phyloP scores from a whole-genome alignment of 2,329 filamentous ascomycete species.

The Leptoxyphium fumago region DNA sequence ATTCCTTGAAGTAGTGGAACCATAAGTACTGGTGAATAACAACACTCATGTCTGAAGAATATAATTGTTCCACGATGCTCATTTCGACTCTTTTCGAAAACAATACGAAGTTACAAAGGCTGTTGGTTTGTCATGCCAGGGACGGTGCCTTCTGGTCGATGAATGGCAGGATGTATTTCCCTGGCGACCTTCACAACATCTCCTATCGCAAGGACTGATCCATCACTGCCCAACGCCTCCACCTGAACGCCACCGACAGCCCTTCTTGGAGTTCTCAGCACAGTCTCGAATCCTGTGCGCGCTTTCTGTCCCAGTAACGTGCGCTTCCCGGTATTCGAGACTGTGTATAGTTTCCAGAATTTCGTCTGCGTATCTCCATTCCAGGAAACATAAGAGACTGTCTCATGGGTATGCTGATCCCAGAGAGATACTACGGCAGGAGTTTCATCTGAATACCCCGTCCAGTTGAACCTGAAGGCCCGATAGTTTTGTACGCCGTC shows the following conservation, averaged over 20 bases:
- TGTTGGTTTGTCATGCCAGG: no score
- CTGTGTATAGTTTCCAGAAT: constrained; percentile 18
- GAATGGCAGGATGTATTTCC: no score
- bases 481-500: constrained; percentile 29
- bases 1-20: no score
- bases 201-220: not conserved
- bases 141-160: no score
- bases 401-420: constrained; percentile 2
- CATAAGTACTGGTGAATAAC: no score
- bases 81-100: no score
- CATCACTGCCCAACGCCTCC: not conserved
- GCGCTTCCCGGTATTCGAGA: not conserved
- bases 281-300: not conserved
- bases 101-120: no score
- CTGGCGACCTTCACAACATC: no score
- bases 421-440: constrained; percentile 20
- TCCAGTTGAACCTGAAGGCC: constrained; percentile 35
- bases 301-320: not conserved
- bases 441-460: constrained; percentile 12
- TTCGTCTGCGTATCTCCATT: constrained; percentile 28
- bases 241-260: not conserved
- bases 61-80: no score
- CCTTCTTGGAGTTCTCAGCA: not conserved
- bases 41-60: no score
- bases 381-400: constrained; percentile 33